Evolutionary conservation across 805 yeast species (phyloP).

Genomic region (Sporopachydermia quercuum): DNA sequence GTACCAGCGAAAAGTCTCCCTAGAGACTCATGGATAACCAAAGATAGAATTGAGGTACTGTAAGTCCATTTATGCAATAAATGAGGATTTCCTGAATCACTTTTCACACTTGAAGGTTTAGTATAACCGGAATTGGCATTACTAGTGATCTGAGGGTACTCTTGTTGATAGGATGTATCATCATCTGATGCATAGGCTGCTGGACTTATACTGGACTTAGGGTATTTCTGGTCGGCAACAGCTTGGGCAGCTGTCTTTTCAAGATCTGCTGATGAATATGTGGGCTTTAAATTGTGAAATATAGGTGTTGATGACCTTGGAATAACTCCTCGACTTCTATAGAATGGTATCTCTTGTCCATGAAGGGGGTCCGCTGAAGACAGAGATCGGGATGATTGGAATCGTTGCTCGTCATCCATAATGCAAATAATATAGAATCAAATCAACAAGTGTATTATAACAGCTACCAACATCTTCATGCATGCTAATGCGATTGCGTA

Average conservation of each 20-base stretch:
- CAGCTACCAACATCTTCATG: too few relatives aligned
- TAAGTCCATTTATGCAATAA: conserved; percentile 67
- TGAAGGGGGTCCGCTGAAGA: not conserved
- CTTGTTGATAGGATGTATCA: too few relatives aligned
- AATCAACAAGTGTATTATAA: too few relatives aligned
- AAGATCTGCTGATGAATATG: too few relatives aligned
- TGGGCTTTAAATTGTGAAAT: not conserved
- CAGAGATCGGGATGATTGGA: not conserved
- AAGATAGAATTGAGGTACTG: conserved; percentile 55
- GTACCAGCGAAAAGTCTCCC: conserved; percentile 74
- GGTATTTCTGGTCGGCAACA: not conserved
- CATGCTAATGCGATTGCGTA: too few relatives aligned
- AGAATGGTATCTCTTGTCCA: not conserved
- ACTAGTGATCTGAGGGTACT: not conserved
- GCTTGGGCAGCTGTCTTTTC: not conserved
- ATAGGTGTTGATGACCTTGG: not conserved
- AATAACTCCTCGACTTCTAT: not conserved
- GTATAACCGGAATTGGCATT: not conserved
- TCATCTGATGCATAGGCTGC: too few relatives aligned
- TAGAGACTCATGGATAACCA: conserved; percentile 25
- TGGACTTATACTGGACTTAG: not conserved
- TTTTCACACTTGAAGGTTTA: not conserved
- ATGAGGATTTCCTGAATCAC: conserved; percentile 7
- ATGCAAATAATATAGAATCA: not conserved
- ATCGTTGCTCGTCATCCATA: not conserved